Conservation (phyloP, 2,329 filamentous ascomycete genomes). For the Beauveria varroae region DNA sequence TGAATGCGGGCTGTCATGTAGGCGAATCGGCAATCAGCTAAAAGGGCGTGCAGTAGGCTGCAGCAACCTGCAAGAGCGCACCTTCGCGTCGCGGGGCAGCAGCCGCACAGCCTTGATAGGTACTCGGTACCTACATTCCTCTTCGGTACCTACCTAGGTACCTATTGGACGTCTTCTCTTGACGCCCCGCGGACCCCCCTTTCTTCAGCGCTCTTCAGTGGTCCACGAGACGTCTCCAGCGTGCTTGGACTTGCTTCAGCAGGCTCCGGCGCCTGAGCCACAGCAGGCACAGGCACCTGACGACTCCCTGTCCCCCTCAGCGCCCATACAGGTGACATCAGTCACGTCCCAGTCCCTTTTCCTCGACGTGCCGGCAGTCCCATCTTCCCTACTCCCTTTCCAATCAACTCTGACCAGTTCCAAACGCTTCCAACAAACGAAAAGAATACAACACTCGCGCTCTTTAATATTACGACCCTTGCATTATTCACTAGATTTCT, state of each 20-base stretch:
- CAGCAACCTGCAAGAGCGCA: background rate
- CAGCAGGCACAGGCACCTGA: background rate
- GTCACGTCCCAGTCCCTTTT: conserved; percentile 5
- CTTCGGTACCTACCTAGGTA: no score
- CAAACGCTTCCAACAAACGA: background rate
- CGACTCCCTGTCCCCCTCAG: background rate
- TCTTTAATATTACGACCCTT: conserved; percentile 1
- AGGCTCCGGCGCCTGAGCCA: background rate
- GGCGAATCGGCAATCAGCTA: background rate
- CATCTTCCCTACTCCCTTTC: background rate
- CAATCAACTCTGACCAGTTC: background rate
- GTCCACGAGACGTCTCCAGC: background rate
- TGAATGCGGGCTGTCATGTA: background rate
- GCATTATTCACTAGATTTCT: conserved; percentile 6
- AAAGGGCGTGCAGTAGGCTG: background rate
- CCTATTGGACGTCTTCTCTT: no score
- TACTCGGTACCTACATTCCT: background rate
- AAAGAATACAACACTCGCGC: background rate
- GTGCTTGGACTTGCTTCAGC: background rate
- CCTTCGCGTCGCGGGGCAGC: no score
- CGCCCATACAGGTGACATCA: conserved; percentile 11
- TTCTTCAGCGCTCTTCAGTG: background rate
- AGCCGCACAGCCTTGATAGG: background rate
- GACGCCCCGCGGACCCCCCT: background rate
- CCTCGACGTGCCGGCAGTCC: background rate